Evolutionary conservation across 129 eudicot species (phyloP), one percentile per base, ranked within the genome.

Genomic region (Centrapalus pauciflorus): DNA sequence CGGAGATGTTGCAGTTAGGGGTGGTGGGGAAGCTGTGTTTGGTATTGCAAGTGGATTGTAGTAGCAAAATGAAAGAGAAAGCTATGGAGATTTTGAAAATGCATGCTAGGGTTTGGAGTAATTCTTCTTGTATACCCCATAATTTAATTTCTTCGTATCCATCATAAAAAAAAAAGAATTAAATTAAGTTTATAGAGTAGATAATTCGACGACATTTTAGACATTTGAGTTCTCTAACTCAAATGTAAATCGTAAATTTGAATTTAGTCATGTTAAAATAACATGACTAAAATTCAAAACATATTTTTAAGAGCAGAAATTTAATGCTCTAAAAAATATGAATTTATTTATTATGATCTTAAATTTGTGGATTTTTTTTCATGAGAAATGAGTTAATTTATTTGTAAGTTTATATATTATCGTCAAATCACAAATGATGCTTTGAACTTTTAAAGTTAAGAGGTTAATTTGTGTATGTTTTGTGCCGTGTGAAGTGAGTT

Each of bases 41-140:
- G 80, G 89, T 83, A 63, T 70, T 83, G 68, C 94, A 86, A 64
- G 86, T 83, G 28, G 84, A 83, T 61, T 79, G 89, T 75, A 80
- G 83, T 0, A 52, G 34, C 8, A 83, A 78, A 71, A 80, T 77
- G 37, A 86, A 80, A 67, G 89, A 80, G 67, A 86, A 63, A 66
- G 89, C 86, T 16, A 80, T 55, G 46, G 94, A 86, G 69, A 80
- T 83, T 1, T 77, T 83, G 40, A 86, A 75, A 66, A 52, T 86
- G 84, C 89, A 83, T 60, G 77, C 84, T 45, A 80, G 73, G 70
- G 86, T 72, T 23, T 86, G 94, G 94, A 86, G 62, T 58, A 78
- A 72, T 55, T 83, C 86, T 38, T 32, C 84, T 16, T 86, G 94
- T 67, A 41, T 81, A 30, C 82, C 89, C 23, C 38, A 49, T 2